Evolutionary conservation across 208 protist species (phyloP).

Genomic region (Leishmania amazonensis): DNA sequence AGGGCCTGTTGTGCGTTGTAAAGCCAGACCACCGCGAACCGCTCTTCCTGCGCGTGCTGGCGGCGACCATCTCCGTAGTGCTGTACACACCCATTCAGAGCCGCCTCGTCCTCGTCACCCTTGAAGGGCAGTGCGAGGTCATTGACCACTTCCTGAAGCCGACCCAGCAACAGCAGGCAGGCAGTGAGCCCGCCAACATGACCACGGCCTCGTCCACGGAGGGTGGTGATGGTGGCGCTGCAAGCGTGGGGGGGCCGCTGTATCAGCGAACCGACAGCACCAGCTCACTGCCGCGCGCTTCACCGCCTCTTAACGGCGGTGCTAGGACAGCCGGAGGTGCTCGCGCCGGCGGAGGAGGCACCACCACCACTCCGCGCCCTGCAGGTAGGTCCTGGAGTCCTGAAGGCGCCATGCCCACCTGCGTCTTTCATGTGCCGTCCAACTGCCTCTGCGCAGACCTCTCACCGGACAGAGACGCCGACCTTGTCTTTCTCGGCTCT

Average conservation of each 20-base stretch:
- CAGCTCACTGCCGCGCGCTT: constrained; percentile 12
- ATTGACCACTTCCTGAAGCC: constrained; percentile 66
- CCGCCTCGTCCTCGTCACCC: constrained; percentile 76
- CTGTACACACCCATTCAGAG: constrained; percentile 54
- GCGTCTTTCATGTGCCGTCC: constrained; percentile 73
- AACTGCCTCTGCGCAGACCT: constrained; percentile 86
- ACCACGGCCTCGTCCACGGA: not conserved
- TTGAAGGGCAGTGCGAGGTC: constrained; percentile 89
- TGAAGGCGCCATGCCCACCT: not conserved
- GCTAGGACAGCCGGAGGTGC: not conserved
- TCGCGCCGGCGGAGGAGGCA: not conserved
- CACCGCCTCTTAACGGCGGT: not conserved
- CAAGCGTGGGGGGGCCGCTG: not conserved
- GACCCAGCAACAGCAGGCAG: not conserved
- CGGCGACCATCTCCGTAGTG: constrained; percentile 86
- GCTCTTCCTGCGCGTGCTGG: constrained; percentile 57
- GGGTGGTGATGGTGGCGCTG: not conserved
- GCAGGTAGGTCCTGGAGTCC: not conserved
- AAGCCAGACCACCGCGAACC: constrained; percentile 70
- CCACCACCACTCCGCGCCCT: not conserved
- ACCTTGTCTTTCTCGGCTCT: constrained; percentile 75
- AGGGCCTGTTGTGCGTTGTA: constrained; percentile 76
- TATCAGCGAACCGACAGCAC: constrained; percentile 8
- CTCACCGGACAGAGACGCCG: constrained; percentile 28
- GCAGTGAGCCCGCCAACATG: constrained; percentile 1